These are phyloP conservation scores for Neobulgaria alba DNA, from an alignment of 2,329 filamentous ascomycete genomes.

Conservation along the genomic window DNA sequence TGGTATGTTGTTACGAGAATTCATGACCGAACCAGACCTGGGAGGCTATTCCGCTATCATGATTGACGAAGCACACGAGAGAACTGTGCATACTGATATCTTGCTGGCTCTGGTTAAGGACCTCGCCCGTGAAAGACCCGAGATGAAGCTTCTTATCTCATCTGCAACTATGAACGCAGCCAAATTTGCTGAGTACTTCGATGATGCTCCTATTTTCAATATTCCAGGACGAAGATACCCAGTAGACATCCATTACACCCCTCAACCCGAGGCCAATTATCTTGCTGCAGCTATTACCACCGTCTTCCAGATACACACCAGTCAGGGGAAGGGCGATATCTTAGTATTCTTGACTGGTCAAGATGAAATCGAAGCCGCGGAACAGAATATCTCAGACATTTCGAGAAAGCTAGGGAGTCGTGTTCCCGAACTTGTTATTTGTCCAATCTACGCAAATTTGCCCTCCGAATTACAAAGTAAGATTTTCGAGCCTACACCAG, in stretches of 20 bases:
- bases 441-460: constrained; percentile 89
- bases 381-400: constrained; percentile 77
- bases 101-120: constrained; percentile 83
- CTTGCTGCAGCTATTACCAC: constrained; percentile 86
- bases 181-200: constrained; percentile 87
- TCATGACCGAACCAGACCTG: constrained; percentile 81
- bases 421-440: constrained; percentile 79
- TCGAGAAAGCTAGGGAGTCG: constrained; percentile 77
- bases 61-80: constrained; percentile 96
- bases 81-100: constrained; percentile 86
- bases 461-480: constrained; percentile 85
- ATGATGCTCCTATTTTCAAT: constrained; percentile 88
- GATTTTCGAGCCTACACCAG: constrained; percentile 89
- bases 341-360: constrained; percentile 92
- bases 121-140: constrained; percentile 70
- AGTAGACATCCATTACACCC: constrained; percentile 86
- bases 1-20: constrained; percentile 84
- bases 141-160: constrained; percentile 84
- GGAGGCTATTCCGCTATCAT: constrained; percentile 79
- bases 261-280: constrained; percentile 89
- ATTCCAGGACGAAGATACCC: constrained; percentile 84
- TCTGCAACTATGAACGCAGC: constrained; percentile 92
- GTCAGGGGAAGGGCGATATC: constrained; percentile 78
- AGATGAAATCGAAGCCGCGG: constrained; percentile 88
- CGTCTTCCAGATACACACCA: constrained; percentile 89